Base-by-base conservation (phyloP, 768 basidiomycete species). In the Lactarius psammicola region DNA sequence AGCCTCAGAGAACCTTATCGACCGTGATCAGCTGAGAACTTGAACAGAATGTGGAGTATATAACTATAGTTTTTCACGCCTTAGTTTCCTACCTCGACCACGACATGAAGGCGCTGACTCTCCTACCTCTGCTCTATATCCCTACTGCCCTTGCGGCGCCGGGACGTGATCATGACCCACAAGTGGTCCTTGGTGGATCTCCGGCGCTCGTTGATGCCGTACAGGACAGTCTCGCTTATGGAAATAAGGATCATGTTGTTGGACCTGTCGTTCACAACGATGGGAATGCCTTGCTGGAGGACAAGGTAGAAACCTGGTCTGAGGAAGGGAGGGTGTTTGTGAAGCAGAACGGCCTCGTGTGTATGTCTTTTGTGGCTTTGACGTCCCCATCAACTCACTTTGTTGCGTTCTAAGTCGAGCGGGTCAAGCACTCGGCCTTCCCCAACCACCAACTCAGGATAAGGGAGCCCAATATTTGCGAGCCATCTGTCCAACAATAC, bases 301-400 rank as follows among this genome's bases (percentile, higher is more conserved):
- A 80, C 26, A 82, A 80, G 75, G 61, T 42, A 10, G 57, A 88
- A 77, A 81, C 82, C 69, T 91, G 88, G 89, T 71, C 78, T 33
- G 81, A 87, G 61, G 76, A 84, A 28, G 89, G 87, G 23, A 83
- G 80, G 73, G 79, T 87, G 70, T 91, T 83, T 71, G 80, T 91
- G 63, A 84, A 86, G 74, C 84, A 91, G 77, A 81, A 89, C 57
- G 86, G 83, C 23, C 70, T 92, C 36, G 76, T 84, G 51, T 93
- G 92, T 93, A 71, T 76, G 88, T 61, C 18, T 51, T 51, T 15
- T 20, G 31, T 15, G 42, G 9, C 36, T 38, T 6, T 56, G 13
- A 42, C 57, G 4, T 44, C 20, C 4, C 15, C 4, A 30, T 42
- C 9, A 20, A 9, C 30, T 55, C 40, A 53, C 53, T 17, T 30